These are phyloP conservation scores for Casuarina glauca DNA, from an alignment of 306 rosid genomes.

Conservation along the genomic window DNA sequence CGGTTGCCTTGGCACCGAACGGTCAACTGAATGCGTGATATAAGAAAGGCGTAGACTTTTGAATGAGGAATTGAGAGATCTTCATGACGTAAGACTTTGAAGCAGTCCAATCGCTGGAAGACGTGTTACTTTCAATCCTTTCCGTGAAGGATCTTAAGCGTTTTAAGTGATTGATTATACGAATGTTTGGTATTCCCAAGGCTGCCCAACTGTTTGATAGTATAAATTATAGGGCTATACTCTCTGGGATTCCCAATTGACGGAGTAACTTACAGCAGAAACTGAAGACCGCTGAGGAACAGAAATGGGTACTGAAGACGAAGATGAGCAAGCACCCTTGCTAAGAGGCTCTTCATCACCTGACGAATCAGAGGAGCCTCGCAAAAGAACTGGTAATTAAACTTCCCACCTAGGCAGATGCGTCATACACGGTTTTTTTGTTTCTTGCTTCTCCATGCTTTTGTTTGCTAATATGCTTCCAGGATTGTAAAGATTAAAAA, in stretches of 20 bases:
- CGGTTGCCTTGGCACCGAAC: no score
- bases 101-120: neutral
- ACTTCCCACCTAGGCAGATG: neutral
- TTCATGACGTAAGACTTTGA: neutral
- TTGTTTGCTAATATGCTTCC: neutral
- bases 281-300: neutral
- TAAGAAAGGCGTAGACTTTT: no score
- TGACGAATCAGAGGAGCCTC: neutral
- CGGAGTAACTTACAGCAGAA: neutral
- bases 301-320: slow-evolving; percentile 20
- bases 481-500: neutral
- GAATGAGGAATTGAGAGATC: no score
- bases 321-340: slow-evolving; percentile 23
- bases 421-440: neutral
- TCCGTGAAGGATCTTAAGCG: neutral
- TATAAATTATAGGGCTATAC: neutral
- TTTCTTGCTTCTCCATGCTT: neutral
- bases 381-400: slow-evolving; percentile 31
- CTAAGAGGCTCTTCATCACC: slow-evolving; percentile 18
- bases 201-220: neutral
- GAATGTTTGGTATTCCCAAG: neutral
- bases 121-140: neutral
- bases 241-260: no score
- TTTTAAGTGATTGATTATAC: neutral
- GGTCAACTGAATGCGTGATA: no score